Evolutionary conservation across 257 asterid genomes (phyloP).

Genomic region (Striga asiatica): DNA sequence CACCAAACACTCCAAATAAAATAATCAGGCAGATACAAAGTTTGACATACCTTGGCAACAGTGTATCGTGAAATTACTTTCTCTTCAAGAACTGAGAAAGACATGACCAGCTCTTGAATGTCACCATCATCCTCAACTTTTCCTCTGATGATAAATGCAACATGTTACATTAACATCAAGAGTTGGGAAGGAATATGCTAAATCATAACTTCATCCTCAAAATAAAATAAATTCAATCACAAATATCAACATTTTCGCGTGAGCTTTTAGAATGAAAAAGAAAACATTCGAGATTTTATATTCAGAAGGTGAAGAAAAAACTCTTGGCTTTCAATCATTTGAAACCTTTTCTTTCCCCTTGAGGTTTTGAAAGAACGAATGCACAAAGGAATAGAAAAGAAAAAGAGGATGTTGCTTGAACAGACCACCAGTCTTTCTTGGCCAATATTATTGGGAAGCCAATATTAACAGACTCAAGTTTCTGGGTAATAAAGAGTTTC

Average conservation of each 20-base stretch:
- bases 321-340: not conserved
- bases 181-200: slow-evolving; percentile 11
- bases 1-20: not conserved
- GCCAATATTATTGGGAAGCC: not conserved
- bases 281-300: not conserved
- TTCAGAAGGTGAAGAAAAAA: slow-evolving; percentile 8
- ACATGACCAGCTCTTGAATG: slow-evolving; percentile 60
- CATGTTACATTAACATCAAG: slow-evolving; percentile 13
- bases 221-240: not conserved
- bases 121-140: slow-evolving; percentile 65
- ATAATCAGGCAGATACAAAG: slow-evolving; percentile 14
- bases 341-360: not conserved
- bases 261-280: not conserved
- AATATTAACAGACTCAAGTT: slow-evolving; percentile 1
- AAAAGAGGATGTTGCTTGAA: not conserved
- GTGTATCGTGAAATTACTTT: slow-evolving; percentile 85
- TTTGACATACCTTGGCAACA: slow-evolving; percentile 68
- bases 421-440: not conserved
- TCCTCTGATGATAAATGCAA: slow-evolving; percentile 38
- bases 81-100: slow-evolving; percentile 88
- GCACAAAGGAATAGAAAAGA: not conserved
- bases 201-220: slow-evolving; percentile 3
- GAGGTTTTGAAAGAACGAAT: no score
- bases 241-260: not conserved
- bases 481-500: not conserved